Percentiles rank a stretch among this genome's conserved stretches.
phyloP scores from a whole-genome alignment of 2,329 filamentous ascomycete species.

The Spiromastix sp. region DNA sequence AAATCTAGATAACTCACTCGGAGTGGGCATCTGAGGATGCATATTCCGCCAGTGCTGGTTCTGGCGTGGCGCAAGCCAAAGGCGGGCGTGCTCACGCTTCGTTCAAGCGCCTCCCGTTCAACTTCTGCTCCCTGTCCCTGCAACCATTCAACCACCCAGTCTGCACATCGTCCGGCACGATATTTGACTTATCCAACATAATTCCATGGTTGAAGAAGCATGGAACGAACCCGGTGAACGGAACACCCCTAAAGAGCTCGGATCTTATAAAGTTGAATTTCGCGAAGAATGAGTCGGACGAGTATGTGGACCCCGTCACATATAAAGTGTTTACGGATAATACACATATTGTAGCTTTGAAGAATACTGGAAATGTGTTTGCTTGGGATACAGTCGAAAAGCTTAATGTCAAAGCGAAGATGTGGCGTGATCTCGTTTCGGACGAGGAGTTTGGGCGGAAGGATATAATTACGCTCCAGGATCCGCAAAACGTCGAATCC shows the following conservation, averaged over 20 bases:
- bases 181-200: slow-evolving; percentile 94
- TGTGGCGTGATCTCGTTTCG: slow-evolving; percentile 84
- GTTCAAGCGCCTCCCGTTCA: slow-evolving; percentile 90
- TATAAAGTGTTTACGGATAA: slow-evolving; percentile 98
- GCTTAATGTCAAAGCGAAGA: slow-evolving; percentile 93
- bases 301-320: slow-evolving; percentile 91
- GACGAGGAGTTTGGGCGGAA: slow-evolving; percentile 78
- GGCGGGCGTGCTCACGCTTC: slow-evolving; percentile 45
- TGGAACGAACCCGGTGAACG: slow-evolving; percentile 82
- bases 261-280: slow-evolving; percentile 90
- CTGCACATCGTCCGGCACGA: slow-evolving; percentile 75
- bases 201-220: slow-evolving; percentile 89
- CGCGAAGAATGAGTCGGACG: slow-evolving; percentile 78
- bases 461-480: slow-evolving; percentile 93
- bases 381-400: slow-evolving; percentile 90
- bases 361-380: slow-evolving; percentile 86
- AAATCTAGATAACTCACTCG: slow-evolving; percentile 73
- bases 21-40: slow-evolving; percentile 92
- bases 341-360: slow-evolving; percentile 86
- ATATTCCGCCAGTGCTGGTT: slow-evolving; percentile 70
- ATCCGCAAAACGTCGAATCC: slow-evolving; percentile 79
- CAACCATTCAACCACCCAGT: slow-evolving; percentile 94
- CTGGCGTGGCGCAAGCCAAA: slow-evolving; percentile 49
- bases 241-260: slow-evolving; percentile 62
- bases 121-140: slow-evolving; percentile 91